Conservation (phyloP, 768 basidiomycete species). For the Zangia roseola region DNA sequence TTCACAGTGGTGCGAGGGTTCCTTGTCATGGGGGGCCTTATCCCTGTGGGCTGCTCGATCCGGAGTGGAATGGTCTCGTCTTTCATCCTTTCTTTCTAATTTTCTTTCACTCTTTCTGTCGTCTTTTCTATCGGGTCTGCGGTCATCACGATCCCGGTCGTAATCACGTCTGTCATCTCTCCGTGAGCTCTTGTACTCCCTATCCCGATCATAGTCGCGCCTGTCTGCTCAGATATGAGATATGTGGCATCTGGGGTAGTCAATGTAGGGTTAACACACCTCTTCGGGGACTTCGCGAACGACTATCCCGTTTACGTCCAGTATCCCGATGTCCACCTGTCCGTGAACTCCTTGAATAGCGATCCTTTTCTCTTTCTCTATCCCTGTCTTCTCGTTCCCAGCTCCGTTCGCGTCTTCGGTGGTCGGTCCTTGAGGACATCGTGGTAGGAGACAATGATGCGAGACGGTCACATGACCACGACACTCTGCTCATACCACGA, state of each 20-base stretch:
- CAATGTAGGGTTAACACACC: slow-evolving; percentile 18
- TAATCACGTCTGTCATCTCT: slow-evolving; percentile 34
- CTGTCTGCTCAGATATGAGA: slow-evolving; percentile 30
- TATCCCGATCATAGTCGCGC: slow-evolving; percentile 34
- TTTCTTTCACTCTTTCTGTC: slow-evolving; percentile 34
- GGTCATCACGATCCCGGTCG: slow-evolving; percentile 32
- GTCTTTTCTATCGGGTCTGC: slow-evolving; percentile 31
- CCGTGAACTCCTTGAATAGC: slow-evolving; percentile 40
- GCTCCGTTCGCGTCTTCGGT: slow-evolving; percentile 59
- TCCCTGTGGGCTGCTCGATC: slow-evolving; percentile 33
- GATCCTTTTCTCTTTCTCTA: slow-evolving; percentile 48
- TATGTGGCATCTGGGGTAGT: neutral
- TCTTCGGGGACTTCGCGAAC: slow-evolving; percentile 38
- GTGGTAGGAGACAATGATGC: slow-evolving; percentile 33
- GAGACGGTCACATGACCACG: slow-evolving; percentile 27
- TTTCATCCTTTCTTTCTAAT: slow-evolving; percentile 36
- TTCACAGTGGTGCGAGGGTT: slow-evolving; percentile 22
- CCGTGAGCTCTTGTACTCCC: slow-evolving; percentile 36
- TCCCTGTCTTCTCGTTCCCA: slow-evolving; percentile 51
- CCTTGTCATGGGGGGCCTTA: slow-evolving; percentile 27
- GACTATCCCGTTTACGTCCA: slow-evolving; percentile 38
- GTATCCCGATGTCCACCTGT: slow-evolving; percentile 33
- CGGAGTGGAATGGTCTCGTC: slow-evolving; percentile 41
- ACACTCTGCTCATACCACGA: neutral
- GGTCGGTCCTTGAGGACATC: slow-evolving; percentile 59